phyloP scores from a whole-genome alignment of 2,329 filamentous ascomycete genomes.

The Chaetomium strumarium region DNA sequence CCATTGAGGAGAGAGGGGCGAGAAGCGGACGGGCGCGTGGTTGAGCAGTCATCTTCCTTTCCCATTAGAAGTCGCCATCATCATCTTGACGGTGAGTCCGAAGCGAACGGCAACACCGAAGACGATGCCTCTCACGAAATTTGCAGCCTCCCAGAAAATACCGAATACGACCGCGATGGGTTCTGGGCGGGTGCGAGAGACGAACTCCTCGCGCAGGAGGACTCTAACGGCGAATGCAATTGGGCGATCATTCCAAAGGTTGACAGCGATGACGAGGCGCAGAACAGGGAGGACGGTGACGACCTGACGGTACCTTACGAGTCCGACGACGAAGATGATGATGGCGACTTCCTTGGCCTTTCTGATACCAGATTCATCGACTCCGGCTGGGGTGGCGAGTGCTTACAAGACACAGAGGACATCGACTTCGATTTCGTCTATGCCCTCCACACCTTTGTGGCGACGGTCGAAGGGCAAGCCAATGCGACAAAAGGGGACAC shows the following conservation, averaged over 20 bases:
- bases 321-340: constrained; percentile 50
- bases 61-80: constrained; percentile 26
- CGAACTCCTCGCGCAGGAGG: not conserved
- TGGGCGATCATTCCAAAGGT: too few species aligned
- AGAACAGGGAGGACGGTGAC: constrained; percentile 16
- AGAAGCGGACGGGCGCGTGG: constrained; percentile 30
- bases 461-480: constrained; percentile 94
- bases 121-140: constrained; percentile 9
- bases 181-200: not conserved
- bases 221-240: not conserved
- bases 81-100: constrained; percentile 47
- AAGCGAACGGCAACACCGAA: constrained; percentile 18
- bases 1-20: constrained; percentile 26
- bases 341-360: constrained; percentile 51
- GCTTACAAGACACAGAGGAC: constrained; percentile 93
- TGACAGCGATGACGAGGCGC: not conserved
- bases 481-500: constrained; percentile 98
- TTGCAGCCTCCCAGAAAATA: not conserved
- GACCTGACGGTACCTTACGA: constrained; percentile 42
- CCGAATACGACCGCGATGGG: not conserved
- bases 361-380: constrained; percentile 60
- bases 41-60: constrained; percentile 13
- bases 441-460: constrained; percentile 93
- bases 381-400: constrained; percentile 68
- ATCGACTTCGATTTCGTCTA: constrained; percentile 99